Percentiles rank a stretch among this genome's conserved stretches.
Evolutionary conservation across 2,329 filamentous ascomycete genomes (phyloP).

Genomic region (Aspergillus udagawae): DNA sequence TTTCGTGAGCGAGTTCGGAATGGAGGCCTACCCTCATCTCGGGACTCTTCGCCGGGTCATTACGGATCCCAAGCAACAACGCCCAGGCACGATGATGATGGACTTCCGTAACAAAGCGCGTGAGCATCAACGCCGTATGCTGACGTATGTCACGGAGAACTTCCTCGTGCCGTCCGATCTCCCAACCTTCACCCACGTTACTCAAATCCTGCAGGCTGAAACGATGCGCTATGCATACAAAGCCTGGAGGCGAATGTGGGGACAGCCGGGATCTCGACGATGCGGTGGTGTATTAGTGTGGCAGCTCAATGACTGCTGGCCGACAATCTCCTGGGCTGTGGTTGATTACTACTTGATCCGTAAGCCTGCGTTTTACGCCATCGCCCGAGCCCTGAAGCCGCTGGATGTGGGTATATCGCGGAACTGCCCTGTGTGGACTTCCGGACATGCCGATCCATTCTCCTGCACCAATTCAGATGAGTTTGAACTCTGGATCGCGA

Average conservation of each 20-base stretch:
- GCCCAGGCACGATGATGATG: conserved; percentile 77
- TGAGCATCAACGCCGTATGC: conserved; percentile 80
- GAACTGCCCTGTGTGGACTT: conserved; percentile 57
- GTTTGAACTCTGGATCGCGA: conserved; percentile 56
- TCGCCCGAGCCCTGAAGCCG: conserved; percentile 54
- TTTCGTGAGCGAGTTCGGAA: conserved; percentile 93
- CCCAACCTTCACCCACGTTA: conserved; percentile 67
- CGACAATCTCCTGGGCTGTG: conserved; percentile 60
- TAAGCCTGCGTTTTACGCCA: conserved; percentile 60
- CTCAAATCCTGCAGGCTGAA: conserved; percentile 59
- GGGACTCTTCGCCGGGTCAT: conserved; percentile 81
- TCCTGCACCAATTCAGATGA: conserved; percentile 42
- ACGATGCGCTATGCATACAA: conserved; percentile 35
- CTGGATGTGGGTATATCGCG: conserved; percentile 55
- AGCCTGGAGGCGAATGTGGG: conserved; percentile 43
- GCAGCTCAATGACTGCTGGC: conserved; percentile 54
- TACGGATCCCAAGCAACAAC: conserved; percentile 67
- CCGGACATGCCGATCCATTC: conserved; percentile 53
- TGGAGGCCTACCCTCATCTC: conserved; percentile 85
- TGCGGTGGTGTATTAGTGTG: conserved; percentile 47
- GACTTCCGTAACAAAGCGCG: conserved; percentile 97
- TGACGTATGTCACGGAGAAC: conserved; percentile 86
- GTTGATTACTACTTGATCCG: conserved; percentile 59
- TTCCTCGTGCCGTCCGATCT: conserved; percentile 58
- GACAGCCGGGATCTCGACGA: conserved; percentile 53